Evolutionary conservation across 2,329 filamentous ascomycete species (phyloP).

Genomic region (Verticillium isaacii): DNA sequence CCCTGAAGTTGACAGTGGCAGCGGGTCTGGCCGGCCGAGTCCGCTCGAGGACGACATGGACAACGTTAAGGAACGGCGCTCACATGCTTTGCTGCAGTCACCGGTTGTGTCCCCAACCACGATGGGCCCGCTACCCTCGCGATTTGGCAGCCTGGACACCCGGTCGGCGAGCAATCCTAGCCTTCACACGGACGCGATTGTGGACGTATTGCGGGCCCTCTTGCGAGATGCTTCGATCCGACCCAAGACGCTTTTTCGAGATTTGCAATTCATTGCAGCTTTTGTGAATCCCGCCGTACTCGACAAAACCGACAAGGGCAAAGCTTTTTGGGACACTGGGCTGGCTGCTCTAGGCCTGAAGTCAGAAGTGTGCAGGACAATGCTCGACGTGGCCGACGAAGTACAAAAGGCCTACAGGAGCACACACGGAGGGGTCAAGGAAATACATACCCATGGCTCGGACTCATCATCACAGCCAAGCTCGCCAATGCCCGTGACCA

Average conservation of each 20-base stretch:
- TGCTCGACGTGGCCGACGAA: slow-evolving; percentile 57
- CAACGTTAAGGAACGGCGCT: slow-evolving; percentile 64
- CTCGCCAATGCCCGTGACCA: slow-evolving; percentile 43
- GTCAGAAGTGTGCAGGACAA: slow-evolving; percentile 79
- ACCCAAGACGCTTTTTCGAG: slow-evolving; percentile 77
- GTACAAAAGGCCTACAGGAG: slow-evolving; percentile 59
- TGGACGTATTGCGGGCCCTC: slow-evolving; percentile 61
- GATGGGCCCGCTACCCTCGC: not conserved
- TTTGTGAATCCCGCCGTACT: slow-evolving; percentile 58
- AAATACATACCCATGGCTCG: slow-evolving; percentile 17
- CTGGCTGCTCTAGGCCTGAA: slow-evolving; percentile 86
- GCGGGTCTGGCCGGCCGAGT: slow-evolving; percentile 29
- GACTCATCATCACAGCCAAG: slow-evolving; percentile 20
- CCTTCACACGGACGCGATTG: slow-evolving; percentile 33
- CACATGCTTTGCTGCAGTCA: slow-evolving; percentile 43
- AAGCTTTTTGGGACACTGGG: slow-evolving; percentile 87
- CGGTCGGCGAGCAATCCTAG: not conserved
- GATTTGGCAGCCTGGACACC: not conserved
- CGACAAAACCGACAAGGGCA: slow-evolving; percentile 60
- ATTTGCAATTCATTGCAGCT: slow-evolving; percentile 69
- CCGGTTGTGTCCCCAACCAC: slow-evolving; percentile 23
- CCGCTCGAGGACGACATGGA: slow-evolving; percentile 64
- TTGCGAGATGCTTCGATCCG: slow-evolving; percentile 64
- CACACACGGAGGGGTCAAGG: slow-evolving; percentile 44
- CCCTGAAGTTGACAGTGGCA: slow-evolving; percentile 15